Conservation (phyloP, 768 basidiomycete genomes). For the Cystofilobasidium ferigula region DNA sequence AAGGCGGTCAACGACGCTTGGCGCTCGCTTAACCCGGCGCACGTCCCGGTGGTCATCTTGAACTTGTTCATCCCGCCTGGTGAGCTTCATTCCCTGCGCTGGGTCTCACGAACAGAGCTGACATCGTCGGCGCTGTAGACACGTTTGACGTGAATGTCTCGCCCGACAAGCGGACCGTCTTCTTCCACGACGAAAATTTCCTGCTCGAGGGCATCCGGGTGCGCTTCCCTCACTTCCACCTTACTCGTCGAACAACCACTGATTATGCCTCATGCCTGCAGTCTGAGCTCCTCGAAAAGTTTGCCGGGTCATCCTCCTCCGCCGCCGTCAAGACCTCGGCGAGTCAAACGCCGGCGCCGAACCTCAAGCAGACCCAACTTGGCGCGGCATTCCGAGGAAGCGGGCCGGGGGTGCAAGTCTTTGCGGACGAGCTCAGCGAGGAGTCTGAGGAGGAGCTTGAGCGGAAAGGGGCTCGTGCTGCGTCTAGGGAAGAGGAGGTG, state of each 20-base stretch:
- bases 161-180: conserved; percentile 92
- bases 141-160: conserved; percentile 86
- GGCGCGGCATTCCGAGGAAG: neutral
- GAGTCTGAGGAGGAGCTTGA: neutral
- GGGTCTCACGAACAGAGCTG: too few species aligned
- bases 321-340: neutral
- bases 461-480: too few species aligned
- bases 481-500: too few species aligned
- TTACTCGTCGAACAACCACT: neutral
- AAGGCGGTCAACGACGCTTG: conserved; percentile 90
- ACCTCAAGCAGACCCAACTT: neutral
- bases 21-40: conserved; percentile 61
- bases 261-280: neutral
- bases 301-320: neutral
- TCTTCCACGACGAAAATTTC: conserved; percentile 74
- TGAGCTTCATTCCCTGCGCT: conserved; percentile 40
- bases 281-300: neutral
- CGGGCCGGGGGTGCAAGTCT: neutral
- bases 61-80: conserved; percentile 72
- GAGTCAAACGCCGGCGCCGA: neutral
- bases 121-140: conserved; percentile 41
- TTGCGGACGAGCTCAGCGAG: neutral
- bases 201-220: conserved; percentile 71
- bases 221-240: conserved; percentile 20
- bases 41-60: conserved; percentile 70